Conservation (phyloP, 2,329 filamentous ascomycete species). For the Stachybotrys echinatus region DNA sequence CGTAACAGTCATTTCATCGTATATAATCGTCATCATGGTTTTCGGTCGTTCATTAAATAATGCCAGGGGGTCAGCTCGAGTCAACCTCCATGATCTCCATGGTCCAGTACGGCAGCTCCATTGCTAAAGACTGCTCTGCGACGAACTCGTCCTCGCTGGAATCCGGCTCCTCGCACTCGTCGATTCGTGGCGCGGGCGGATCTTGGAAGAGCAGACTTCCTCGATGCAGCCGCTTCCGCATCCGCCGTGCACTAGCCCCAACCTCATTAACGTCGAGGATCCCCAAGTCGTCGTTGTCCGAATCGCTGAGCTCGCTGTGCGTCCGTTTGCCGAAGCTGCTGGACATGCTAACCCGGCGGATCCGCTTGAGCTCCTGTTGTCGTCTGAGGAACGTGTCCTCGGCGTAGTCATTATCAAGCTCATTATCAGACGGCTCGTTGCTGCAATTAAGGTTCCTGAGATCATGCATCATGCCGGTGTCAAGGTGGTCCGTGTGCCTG, state of each 20-base stretch:
- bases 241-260: slow-evolving; percentile 41
- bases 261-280: slow-evolving; percentile 34
- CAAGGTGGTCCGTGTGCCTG: slow-evolving; percentile 28
- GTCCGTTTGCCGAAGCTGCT: slow-evolving; percentile 52
- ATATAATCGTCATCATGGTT: not conserved
- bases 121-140: slow-evolving; percentile 35
- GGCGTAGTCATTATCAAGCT: slow-evolving; percentile 30
- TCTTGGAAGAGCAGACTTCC: slow-evolving; percentile 44
- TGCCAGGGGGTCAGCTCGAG: slow-evolving; percentile 21
- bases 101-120: slow-evolving; percentile 44
- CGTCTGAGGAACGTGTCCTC: slow-evolving; percentile 33
- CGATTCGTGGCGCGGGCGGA: slow-evolving; percentile 43
- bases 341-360: slow-evolving; percentile 42
- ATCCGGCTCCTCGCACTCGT: slow-evolving; percentile 48
- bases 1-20: not conserved
- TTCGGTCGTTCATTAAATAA: not conserved
- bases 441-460: slow-evolving; percentile 41
- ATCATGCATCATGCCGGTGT: slow-evolving; percentile 37
- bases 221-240: slow-evolving; percentile 41
- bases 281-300: slow-evolving; percentile 35
- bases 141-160: slow-evolving; percentile 39
- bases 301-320: slow-evolving; percentile 48
- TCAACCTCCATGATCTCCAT: slow-evolving; percentile 48
- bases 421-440: slow-evolving; percentile 29
- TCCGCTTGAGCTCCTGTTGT: slow-evolving; percentile 37